phyloP scores from a whole-genome alignment of 306 rosid species.

The Quercus rubra region DNA sequence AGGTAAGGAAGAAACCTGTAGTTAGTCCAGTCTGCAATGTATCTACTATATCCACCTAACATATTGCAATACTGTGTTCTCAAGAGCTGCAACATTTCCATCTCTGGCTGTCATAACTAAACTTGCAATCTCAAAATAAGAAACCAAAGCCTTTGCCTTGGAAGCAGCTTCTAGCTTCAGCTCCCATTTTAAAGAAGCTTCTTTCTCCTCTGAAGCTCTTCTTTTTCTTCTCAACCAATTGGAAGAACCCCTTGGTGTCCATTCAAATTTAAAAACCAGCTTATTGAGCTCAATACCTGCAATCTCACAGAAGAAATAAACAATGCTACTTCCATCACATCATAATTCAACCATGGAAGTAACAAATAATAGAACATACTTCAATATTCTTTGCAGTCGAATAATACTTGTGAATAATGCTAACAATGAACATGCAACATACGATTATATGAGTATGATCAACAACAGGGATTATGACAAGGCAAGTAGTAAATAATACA shows the following conservation, averaged over 20 bases:
- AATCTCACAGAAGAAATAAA: constrained; percentile 98
- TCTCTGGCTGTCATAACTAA: constrained; percentile 38
- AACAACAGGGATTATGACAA: too few relatives aligned
- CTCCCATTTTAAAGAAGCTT: constrained; percentile 95
- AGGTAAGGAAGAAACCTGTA: too few relatives aligned
- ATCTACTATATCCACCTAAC: constrained; percentile 29
- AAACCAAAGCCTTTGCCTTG: constrained; percentile 66
- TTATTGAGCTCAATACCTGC: constrained; percentile 54
- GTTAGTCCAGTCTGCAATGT: constrained; percentile 32
- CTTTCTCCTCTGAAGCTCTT: constrained; percentile 83
- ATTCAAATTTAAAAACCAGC: constrained; percentile 54
- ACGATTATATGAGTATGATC: too few relatives aligned
- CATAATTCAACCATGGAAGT: not conserved
- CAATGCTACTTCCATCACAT: constrained; percentile 62
- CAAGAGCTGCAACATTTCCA: too few relatives aligned
- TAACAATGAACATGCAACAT: too few relatives aligned
- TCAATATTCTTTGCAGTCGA: too few relatives aligned
- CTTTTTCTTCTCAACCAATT: constrained; percentile 89
- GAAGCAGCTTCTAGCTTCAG: constrained; percentile 87
- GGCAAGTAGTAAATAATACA: too few relatives aligned
- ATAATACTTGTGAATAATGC: too few relatives aligned
- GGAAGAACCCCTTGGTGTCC: constrained; percentile 81
- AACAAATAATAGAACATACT: not conserved
- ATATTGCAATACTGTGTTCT: constrained; percentile 6
- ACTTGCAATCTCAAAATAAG: constrained; percentile 66